Evolutionary conservation across 148 eudicot species (phyloP).

Genomic region (Rhododendron vialii): DNA sequence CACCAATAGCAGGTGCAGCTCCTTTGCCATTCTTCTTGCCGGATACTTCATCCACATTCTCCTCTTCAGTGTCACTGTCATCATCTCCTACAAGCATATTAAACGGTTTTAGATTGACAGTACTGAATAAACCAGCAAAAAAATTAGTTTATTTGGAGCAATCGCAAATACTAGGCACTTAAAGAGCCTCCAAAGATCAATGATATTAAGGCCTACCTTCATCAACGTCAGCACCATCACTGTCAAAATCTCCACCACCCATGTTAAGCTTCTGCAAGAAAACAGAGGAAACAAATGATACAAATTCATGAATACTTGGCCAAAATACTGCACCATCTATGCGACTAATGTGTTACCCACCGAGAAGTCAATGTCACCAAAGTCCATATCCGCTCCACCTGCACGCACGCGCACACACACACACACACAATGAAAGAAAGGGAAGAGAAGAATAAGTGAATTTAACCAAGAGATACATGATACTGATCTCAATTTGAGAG

Average conservation of each 20-base stretch:
- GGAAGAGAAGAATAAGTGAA: background rate
- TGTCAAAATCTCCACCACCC: conserved; percentile 56
- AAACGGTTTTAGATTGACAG: background rate
- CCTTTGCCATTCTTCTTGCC: background rate
- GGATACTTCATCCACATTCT: conserved; percentile 3
- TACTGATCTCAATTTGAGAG: background rate
- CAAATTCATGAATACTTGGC: background rate
- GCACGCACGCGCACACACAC: background rate
- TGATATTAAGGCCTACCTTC: conserved; percentile 26
- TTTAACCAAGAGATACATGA: background rate
- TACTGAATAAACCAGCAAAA: background rate
- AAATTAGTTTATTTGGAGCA: background rate
- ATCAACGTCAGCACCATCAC: conserved; percentile 32
- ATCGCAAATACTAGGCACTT: background rate
- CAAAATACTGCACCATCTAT: background rate
- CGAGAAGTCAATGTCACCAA: conserved; percentile 66
- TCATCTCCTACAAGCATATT: background rate
- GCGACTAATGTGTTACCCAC: conserved; percentile 26
- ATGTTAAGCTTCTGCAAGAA: conserved; percentile 53
- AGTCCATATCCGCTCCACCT: conserved; percentile 35
- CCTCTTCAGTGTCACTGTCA: conserved; percentile 16
- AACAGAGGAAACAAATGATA: background rate
- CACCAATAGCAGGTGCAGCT: conserved; percentile 5
- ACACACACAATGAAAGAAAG: background rate
- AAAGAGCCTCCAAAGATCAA: background rate